These are phyloP conservation scores for Tolypocladium endophyticum DNA, from an alignment of 2,329 filamentous ascomycete genomes.

Conservation along the genomic window DNA sequence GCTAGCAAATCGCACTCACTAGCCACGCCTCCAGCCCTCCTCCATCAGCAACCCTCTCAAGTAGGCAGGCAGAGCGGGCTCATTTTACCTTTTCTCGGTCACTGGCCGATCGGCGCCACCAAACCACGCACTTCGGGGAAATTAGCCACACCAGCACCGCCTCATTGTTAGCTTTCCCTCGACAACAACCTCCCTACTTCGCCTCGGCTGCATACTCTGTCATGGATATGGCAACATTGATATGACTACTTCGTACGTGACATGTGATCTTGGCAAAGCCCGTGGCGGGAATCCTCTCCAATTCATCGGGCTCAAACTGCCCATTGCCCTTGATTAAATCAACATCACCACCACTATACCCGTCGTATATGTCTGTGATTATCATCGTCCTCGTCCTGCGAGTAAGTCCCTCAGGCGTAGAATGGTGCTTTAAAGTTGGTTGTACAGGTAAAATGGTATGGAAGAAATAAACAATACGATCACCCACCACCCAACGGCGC, in stretches of 20 bases:
- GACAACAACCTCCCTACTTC: not conserved
- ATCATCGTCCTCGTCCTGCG: not conserved
- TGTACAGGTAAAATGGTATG: not conserved
- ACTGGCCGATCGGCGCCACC: not conserved
- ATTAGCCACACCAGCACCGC: not conserved
- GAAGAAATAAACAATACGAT: not conserved
- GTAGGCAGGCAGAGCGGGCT: not conserved
- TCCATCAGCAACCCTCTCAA: not conserved
- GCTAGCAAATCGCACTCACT: not conserved
- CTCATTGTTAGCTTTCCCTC: not conserved
- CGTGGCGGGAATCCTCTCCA: not conserved
- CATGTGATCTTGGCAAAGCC: not conserved
- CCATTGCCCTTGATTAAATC: not conserved
- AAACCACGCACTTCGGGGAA: not conserved
- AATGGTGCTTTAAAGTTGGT: not conserved
- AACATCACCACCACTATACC: not conserved
- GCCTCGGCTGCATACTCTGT: not conserved
- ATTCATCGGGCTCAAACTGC: not conserved
- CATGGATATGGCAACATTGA: not conserved
- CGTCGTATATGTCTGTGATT: not conserved
- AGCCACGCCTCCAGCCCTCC: not conserved
- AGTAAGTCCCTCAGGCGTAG: not conserved
- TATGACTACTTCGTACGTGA: not conserved
- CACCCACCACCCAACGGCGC: not conserved
- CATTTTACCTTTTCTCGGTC: not conserved